A percentile compares a stretch with the other conserved stretches of the same genome.
Evolutionary conservation across 495 filamentous ascomycete species (phyloP).

Genomic region (Lasiosphaeriaceae sp.): DNA sequence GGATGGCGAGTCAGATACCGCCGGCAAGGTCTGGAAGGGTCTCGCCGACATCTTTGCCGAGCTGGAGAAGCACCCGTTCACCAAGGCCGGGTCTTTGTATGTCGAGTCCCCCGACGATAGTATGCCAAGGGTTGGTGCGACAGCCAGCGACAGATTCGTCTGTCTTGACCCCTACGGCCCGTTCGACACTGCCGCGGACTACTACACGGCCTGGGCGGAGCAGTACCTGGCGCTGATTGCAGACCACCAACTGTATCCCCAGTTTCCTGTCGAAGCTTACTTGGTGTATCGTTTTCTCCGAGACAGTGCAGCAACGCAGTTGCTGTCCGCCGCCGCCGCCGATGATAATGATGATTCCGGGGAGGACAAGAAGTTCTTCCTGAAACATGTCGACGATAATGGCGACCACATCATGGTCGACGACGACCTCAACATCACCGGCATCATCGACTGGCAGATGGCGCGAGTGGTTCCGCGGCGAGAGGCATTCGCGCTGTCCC

Average conservation of each 20-base stretch:
- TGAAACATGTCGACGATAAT: slow-evolving; percentile 6
- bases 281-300: slow-evolving; percentile 1
- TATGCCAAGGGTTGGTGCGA: neutral
- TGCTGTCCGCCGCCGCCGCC: too few relatives aligned
- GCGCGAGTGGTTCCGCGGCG: slow-evolving; percentile 4
- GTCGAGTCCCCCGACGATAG: neutral
- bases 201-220: slow-evolving; percentile 2
- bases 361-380: neutral
- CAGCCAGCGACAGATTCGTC: slow-evolving; percentile 7
- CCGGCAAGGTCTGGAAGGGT: neutral
- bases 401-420: slow-evolving; percentile 6
- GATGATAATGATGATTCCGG: too few relatives aligned
- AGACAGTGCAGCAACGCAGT: neutral
- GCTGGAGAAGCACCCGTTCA: slow-evolving; percentile 2
- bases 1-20: neutral
- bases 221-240: slow-evolving; percentile 3
- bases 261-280: slow-evolving; percentile 3
- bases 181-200: neutral
- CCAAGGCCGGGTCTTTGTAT: neutral
- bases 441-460: slow-evolving; percentile 12
- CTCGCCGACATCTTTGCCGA: slow-evolving; percentile 3
- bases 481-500: slow-evolving; percentile 5
- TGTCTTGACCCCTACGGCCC: neutral
- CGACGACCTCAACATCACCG: slow-evolving; percentile 5
- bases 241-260: neutral